Evolutionary conservation across 2,329 filamentous ascomycete genomes (phyloP).

Genomic region (Hymenoscyphus fructigenus): DNA sequence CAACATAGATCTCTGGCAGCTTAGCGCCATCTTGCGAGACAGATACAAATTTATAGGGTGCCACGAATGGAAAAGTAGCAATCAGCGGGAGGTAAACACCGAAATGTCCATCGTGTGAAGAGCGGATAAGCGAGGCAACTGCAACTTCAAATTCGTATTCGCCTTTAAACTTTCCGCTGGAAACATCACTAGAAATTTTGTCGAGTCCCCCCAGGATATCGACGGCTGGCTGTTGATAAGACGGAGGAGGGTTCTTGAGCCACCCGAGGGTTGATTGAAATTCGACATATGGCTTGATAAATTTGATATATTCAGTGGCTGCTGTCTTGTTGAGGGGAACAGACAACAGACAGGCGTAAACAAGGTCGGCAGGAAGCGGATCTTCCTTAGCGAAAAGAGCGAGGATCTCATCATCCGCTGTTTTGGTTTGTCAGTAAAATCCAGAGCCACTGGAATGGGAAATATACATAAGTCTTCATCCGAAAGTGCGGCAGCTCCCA

Average conservation of each 20-base stretch:
- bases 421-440: not conserved
- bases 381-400: not conserved
- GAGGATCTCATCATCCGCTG: not conserved
- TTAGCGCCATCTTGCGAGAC: slow-evolving; percentile 15
- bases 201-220: slow-evolving; percentile 18
- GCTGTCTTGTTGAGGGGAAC: slow-evolving; percentile 8
- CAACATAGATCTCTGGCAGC: slow-evolving; percentile 17
- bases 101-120: slow-evolving; percentile 20
- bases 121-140: slow-evolving; percentile 8
- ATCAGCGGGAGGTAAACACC: not conserved
- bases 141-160: slow-evolving; percentile 21
- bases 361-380: not conserved
- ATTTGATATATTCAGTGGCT: not conserved
- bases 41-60: slow-evolving; percentile 8
- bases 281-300: not conserved
- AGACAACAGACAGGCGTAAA: slow-evolving; percentile 2
- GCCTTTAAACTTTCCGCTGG: slow-evolving; percentile 11
- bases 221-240: slow-evolving; percentile 12
- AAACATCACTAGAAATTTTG: slow-evolving; percentile 5
- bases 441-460: not conserved
- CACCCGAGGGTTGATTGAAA: slow-evolving; percentile 10
- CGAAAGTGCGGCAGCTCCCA: not conserved
- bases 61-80: not conserved
- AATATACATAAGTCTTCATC: not conserved
- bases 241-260: slow-evolving; percentile 16